Percentiles rank a stretch among this genome's conserved stretches.
Conservation (phyloP, 805 yeast species). For the Yamadazyma ubonensis region DNA sequence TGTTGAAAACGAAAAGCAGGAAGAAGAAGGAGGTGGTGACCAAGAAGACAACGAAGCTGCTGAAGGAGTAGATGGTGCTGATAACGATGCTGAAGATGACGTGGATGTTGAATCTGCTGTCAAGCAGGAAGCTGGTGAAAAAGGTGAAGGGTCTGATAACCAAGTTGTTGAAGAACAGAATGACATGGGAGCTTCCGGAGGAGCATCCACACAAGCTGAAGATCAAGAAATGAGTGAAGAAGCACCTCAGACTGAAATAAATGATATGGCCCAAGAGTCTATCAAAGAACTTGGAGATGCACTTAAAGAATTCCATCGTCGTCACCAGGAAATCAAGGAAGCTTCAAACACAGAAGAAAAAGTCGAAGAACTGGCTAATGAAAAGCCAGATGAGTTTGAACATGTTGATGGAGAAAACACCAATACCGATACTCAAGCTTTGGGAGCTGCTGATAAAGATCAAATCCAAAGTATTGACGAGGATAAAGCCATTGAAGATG, state of each 20-base stretch:
- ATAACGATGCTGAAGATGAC: slow-evolving; percentile 44
- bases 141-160: slow-evolving; percentile 61
- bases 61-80: slow-evolving; percentile 58
- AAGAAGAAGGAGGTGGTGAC: slow-evolving; percentile 41
- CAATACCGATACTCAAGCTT: slow-evolving; percentile 81
- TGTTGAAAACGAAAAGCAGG: slow-evolving; percentile 27
- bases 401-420: slow-evolving; percentile 80
- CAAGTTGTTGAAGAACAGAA: slow-evolving; percentile 57
- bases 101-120: slow-evolving; percentile 58
- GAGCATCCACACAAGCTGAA: slow-evolving; percentile 45
- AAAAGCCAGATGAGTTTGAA: slow-evolving; percentile 82
- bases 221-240: slow-evolving; percentile 39
- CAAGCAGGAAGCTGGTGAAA: slow-evolving; percentile 58
- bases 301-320: slow-evolving; percentile 84
- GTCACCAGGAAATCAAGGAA: slow-evolving; percentile 83
- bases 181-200: slow-evolving; percentile 67
- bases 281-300: slow-evolving; percentile 90
- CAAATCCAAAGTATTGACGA: slow-evolving; percentile 75
- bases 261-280: slow-evolving; percentile 71
- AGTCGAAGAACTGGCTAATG: slow-evolving; percentile 53
- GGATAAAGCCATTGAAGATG: slow-evolving; percentile 80
- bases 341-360: slow-evolving; percentile 55
- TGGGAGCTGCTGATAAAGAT: slow-evolving; percentile 85
- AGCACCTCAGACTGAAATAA: slow-evolving; percentile 46
- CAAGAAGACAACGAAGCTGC: slow-evolving; percentile 29